phyloP scores from a whole-genome alignment of 441 rosid genomes.

The Arabidopsis lyrata region DNA sequence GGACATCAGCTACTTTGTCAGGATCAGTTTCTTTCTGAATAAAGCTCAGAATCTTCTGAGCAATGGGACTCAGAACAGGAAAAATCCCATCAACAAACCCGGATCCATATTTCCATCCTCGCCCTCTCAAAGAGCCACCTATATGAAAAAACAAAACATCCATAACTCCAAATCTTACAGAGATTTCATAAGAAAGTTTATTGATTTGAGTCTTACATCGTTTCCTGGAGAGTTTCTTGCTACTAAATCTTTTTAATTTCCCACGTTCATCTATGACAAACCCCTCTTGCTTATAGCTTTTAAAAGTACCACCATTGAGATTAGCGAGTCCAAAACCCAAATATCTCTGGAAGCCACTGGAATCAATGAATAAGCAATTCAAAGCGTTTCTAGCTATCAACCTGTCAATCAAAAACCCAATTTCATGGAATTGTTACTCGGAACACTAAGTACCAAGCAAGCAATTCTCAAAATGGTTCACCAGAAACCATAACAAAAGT shows the following conservation, averaged over 20 bases:
- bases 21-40: conserved; percentile 60
- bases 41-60: conserved; percentile 71
- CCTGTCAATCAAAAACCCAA: conserved; percentile 45
- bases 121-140: conserved; percentile 90
- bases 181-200: background rate
- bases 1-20: conserved; percentile 54
- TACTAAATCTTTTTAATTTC: conserved; percentile 62
- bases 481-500: background rate
- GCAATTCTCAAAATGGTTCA: conserved; percentile 9
- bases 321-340: conserved; percentile 49
- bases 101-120: conserved; percentile 96
- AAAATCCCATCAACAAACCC: conserved; percentile 94
- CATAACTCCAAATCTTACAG: conserved; percentile 5
- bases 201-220: conserved; percentile 51
- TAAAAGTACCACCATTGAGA: conserved; percentile 49
- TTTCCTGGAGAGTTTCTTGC: conserved; percentile 75
- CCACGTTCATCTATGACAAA: conserved; percentile 74
- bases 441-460: background rate
- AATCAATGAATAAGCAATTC: conserved; percentile 48
- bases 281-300: conserved; percentile 60
- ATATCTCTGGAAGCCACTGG: conserved; percentile 41
- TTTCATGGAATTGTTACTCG: background rate
- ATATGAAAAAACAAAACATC: conserved; percentile 24
- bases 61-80: conserved; percentile 81
- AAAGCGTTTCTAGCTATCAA: conserved; percentile 52